These are phyloP conservation scores for Botrytis paeoniae DNA, from an alignment of 2,329 filamentous ascomycete species.

Conservation along the genomic window DNA sequence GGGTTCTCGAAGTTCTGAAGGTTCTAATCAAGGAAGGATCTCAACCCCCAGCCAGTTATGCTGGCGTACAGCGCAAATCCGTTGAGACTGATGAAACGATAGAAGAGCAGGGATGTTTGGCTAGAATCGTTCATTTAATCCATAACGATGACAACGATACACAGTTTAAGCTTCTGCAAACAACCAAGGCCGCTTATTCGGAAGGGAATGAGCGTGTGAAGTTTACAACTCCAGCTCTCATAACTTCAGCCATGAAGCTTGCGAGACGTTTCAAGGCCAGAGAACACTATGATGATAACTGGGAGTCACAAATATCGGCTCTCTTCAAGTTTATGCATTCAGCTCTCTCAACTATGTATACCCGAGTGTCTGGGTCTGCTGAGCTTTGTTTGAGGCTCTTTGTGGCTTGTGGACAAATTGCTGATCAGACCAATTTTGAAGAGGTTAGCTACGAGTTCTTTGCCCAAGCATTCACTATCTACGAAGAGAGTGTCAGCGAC, in stretches of 20 bases:
- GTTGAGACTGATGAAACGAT: conserved; percentile 94
- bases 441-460: conserved; percentile 98
- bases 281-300: conserved; percentile 81
- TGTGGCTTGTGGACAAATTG: conserved; percentile 86
- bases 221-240: conserved; percentile 88
- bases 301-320: conserved; percentile 70
- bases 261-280: conserved; percentile 84
- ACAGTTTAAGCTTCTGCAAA: conserved; percentile 90
- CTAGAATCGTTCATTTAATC: conserved; percentile 85
- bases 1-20: conserved; percentile 81
- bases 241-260: conserved; percentile 86
- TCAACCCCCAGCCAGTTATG: conserved; percentile 79
- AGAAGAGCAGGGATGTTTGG: conserved; percentile 96
- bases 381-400: conserved; percentile 89
- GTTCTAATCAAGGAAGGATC: conserved; percentile 93
- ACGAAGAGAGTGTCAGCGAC: conserved; percentile 94
- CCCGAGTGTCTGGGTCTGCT: conserved; percentile 76
- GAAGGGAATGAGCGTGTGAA: conserved; percentile 95
- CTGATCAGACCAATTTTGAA: conserved; percentile 86
- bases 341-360: conserved; percentile 80
- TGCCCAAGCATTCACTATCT: conserved; percentile 95
- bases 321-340: conserved; percentile 96
- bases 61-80: conserved; percentile 70
- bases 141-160: conserved; percentile 83
- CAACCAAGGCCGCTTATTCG: conserved; percentile 78